A percentile compares a stretch with the other conserved stretches of the same genome.
phyloP scores from a whole-genome alignment of 805 yeast species.

The Candida nitratophila region DNA sequence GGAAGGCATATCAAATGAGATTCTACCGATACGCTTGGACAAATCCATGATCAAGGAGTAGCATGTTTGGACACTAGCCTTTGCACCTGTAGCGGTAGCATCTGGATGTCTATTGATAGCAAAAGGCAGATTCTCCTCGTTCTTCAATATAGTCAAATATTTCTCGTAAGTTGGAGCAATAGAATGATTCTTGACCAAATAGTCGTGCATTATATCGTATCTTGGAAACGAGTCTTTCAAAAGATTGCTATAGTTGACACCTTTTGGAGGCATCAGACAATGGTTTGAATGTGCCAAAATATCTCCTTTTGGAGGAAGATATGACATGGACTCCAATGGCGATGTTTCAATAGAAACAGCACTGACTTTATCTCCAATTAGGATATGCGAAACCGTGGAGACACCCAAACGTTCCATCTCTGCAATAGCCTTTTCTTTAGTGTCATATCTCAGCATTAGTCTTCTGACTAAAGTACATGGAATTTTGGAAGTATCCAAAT shows the following conservation, averaged over 20 bases:
- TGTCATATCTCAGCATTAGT: conserved; percentile 3
- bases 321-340: conserved; percentile 2
- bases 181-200: neutral
- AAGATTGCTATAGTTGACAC: neutral
- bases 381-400: conserved; percentile 4
- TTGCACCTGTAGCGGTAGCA: conserved; percentile 1
- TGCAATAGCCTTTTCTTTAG: conserved; percentile 5
- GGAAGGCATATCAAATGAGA: conserved; percentile 4
- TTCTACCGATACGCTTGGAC: conserved; percentile 1
- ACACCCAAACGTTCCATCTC: conserved; percentile 4
- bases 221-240: conserved; percentile 1
- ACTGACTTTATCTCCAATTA: conserved; percentile 5
- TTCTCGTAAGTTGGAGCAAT: neutral
- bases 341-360: conserved; percentile 7
- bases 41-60: conserved; percentile 5
- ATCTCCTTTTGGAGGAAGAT: neutral
- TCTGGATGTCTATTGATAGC: conserved; percentile 5
- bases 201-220: conserved; percentile 1
- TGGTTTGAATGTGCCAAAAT: conserved; percentile 6
- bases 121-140: conserved; percentile 4
- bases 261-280: conserved; percentile 3
- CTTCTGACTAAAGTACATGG: conserved; percentile 7
- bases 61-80: conserved; percentile 2
- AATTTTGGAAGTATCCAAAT: conserved; percentile 5
- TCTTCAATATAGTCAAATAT: conserved; percentile 1